These are phyloP conservation scores for Galerina sulciceps DNA, from an alignment of 768 basidiomycete genomes.

Conservation along the genomic window DNA sequence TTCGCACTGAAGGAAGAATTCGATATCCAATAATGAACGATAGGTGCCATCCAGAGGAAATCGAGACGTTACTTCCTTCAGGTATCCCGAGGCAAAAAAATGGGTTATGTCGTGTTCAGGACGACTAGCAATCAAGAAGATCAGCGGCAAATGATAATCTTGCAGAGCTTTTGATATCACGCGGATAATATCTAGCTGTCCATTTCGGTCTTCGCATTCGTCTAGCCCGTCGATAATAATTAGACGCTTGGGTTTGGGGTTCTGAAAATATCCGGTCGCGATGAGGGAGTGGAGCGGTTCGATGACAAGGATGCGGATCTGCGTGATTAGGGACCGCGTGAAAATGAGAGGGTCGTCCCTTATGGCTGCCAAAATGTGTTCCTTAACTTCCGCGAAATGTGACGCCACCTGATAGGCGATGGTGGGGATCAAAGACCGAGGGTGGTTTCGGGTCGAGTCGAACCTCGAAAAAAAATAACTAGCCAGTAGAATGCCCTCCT, in stretches of 20 bases:
- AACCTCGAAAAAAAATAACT: slow-evolving; percentile 12
- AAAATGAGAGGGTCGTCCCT: neutral
- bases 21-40: slow-evolving; percentile 1
- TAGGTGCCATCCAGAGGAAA: slow-evolving; percentile 3
- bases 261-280: neutral
- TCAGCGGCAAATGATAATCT: too few species aligned
- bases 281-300: neutral
- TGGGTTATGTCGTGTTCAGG: neutral
- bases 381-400: neutral
- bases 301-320: neutral
- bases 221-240: slow-evolving; percentile 16
- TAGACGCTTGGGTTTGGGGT: neutral
- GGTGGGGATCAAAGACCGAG: neutral
- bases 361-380: neutral
- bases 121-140: slow-evolving; percentile 12
- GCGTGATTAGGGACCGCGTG: neutral
- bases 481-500: slow-evolving; percentile 1
- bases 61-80: neutral
- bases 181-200: neutral
- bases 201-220: slow-evolving; percentile 4
- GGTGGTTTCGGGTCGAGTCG: neutral
- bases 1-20: neutral
- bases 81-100: neutral
- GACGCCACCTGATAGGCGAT: neutral
- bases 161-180: neutral